Evolutionary conservation across 2,329 filamentous ascomycete genomes (phyloP).

Genomic region (Beauveria brongniartii): DNA sequence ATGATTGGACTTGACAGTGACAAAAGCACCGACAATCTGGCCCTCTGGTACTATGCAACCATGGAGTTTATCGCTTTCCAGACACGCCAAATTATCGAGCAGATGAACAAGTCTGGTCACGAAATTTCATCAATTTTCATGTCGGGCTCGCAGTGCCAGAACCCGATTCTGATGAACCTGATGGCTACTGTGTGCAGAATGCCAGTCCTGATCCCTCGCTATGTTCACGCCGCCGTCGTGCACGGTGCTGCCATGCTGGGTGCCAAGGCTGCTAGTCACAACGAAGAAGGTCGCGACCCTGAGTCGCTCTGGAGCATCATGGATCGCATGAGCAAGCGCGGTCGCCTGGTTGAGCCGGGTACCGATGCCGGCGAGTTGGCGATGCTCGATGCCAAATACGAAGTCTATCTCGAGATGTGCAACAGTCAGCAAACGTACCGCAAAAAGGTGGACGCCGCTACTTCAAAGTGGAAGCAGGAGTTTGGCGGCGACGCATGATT

Average conservation of each 20-base stretch:
- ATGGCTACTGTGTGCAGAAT: slow-evolving; percentile 86
- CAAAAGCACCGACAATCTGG: slow-evolving; percentile 78
- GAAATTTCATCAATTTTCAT: slow-evolving; percentile 91
- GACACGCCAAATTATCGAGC: slow-evolving; percentile 87
- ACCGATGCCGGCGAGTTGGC: slow-evolving; percentile 66
- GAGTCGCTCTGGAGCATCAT: slow-evolving; percentile 94
- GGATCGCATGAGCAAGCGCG: slow-evolving; percentile 94
- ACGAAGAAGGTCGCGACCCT: slow-evolving; percentile 58
- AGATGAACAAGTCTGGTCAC: slow-evolving; percentile 89
- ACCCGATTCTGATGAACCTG: slow-evolving; percentile 82
- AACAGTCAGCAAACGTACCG: slow-evolving; percentile 77
- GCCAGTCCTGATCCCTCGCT: slow-evolving; percentile 87
- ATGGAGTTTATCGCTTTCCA: slow-evolving; percentile 98
- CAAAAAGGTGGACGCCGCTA: slow-evolving; percentile 61
- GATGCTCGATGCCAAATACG: slow-evolving; percentile 81
- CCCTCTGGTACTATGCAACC: slow-evolving; percentile 87
- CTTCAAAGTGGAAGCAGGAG: slow-evolving; percentile 28
- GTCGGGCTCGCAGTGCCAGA: slow-evolving; percentile 97
- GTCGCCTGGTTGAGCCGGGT: slow-evolving; percentile 70
- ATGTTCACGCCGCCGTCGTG: slow-evolving; percentile 91
- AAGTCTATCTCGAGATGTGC: slow-evolving; percentile 91
- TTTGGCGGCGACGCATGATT: slow-evolving; percentile 20
- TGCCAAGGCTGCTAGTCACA: slow-evolving; percentile 87
- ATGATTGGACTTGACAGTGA: slow-evolving; percentile 83
- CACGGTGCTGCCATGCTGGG: slow-evolving; percentile 98